Evolutionary conservation across 2,329 filamentous ascomycete species (phyloP).

Genomic region (Cercospora sesami): DNA sequence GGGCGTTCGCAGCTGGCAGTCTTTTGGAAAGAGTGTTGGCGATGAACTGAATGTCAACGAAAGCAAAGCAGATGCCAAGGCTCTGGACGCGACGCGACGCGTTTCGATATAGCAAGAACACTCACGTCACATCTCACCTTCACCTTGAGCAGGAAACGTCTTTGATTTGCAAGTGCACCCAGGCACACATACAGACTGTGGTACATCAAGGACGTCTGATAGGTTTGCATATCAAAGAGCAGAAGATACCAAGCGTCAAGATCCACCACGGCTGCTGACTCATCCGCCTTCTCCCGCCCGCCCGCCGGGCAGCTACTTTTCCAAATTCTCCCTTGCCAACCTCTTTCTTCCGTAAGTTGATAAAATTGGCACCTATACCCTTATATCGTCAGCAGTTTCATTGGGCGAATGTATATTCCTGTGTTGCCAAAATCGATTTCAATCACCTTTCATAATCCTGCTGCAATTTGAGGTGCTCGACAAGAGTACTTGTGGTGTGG

Average conservation of each 20-base stretch:
- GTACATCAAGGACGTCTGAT: background rate
- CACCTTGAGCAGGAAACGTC: background rate
- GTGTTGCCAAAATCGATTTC: background rate
- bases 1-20: background rate
- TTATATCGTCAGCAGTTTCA: background rate
- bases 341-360: background rate
- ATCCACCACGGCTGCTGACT: background rate
- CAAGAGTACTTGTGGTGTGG: background rate
- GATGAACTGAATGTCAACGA: background rate
- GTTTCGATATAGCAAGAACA: background rate
- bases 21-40: background rate
- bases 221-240: background rate
- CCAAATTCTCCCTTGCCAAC: background rate
- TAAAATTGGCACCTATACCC: conserved; percentile 1
- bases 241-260: background rate
- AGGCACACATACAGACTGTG: background rate
- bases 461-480: background rate
- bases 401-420: background rate
- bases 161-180: background rate
- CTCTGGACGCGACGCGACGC: background rate
- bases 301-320: background rate
- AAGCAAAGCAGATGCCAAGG: background rate
- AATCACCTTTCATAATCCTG: background rate
- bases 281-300: background rate
- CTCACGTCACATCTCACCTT: background rate